Conservation (phyloP, 2,329 filamentous ascomycete genomes). For the Sclerotinia trifoliorum region DNA sequence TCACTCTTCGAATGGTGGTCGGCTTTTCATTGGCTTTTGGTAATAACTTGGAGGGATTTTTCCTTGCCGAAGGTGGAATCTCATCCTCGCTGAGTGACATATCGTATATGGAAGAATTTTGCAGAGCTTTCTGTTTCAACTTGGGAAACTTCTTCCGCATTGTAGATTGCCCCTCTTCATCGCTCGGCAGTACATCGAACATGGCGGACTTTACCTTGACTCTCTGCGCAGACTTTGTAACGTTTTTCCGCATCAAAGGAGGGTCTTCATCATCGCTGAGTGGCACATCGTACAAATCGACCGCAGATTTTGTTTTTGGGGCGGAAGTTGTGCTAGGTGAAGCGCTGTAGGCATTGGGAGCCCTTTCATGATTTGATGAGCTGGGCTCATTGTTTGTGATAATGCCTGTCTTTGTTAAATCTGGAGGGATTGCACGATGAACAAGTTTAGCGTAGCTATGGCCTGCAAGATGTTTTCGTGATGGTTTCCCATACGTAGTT, state of each 20-base stretch:
- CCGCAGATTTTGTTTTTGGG: slow-evolving; percentile 2
- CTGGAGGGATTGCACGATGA: slow-evolving; percentile 31
- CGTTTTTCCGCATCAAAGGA: slow-evolving; percentile 19
- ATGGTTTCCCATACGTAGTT: slow-evolving; percentile 40
- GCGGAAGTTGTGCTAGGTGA: slow-evolving; percentile 19
- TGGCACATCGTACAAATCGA: slow-evolving; percentile 33
- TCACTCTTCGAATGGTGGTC: background rate
- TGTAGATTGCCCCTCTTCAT: slow-evolving; percentile 20
- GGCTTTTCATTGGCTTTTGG: slow-evolving; percentile 15
- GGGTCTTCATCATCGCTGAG: slow-evolving; percentile 30
- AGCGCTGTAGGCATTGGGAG: slow-evolving; percentile 7
- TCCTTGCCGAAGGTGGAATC: slow-evolving; percentile 2
- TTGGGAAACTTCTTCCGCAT: slow-evolving; percentile 28
- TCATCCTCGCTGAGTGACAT: slow-evolving; percentile 12
- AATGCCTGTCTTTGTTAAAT: slow-evolving; percentile 23
- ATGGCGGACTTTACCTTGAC: slow-evolving; percentile 22
- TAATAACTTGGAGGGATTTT: slow-evolving; percentile 9
- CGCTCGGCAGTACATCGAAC: slow-evolving; percentile 32
- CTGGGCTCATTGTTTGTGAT: slow-evolving; percentile 18
- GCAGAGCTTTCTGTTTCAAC: slow-evolving; percentile 18
- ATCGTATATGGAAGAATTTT: slow-evolving; percentile 8
- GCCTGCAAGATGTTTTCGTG: slow-evolving; percentile 36
- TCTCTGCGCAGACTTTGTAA: slow-evolving; percentile 16
- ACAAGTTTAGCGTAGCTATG: slow-evolving; percentile 31
- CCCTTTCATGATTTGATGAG: slow-evolving; percentile 12